Evolutionary conservation across 352 stramenopile genomes (phyloP), one percentile per base, ranked within the genome.

Genomic region (Phytophthora megakarya): DNA sequence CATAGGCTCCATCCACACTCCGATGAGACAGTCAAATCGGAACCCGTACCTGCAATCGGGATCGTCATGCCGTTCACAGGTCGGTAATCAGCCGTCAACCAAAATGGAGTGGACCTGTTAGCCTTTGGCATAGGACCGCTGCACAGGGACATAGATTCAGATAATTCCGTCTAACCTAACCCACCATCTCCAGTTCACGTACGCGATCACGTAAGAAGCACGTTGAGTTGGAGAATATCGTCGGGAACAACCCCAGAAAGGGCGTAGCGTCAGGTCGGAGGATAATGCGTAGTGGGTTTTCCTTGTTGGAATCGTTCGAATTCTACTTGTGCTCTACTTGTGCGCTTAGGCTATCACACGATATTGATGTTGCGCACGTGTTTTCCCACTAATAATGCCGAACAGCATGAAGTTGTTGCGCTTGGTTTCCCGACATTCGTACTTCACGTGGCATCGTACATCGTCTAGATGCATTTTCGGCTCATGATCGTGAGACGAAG

Each of bases 11-110:
- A 32, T 19, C 32, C 1, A 63, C n/a, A n/a, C n/a, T 54, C 42
- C 12, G 51, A 43, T 13, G 18, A 54, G n/a, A 10, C 44, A 26
- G 18, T 48, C 22, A 22, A 54, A 45, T 40, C 50, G 35, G n/a
- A 18, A 21, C 44, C 39, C 25, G 61, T 39, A 6, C 37, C 50
- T 30, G 32, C 50, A 11, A 52, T 39, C 3, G 44, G 50, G 1
- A 61, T 25, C 1, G 48, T 67, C 5, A 44, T 8, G 13, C 26
- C 33, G 18, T 63, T 60, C 13, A 68, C 50, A 0, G 50, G 50
- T 40, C 50, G 23, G 26, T 70, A 73, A 39, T 73, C 65, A 11
- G 61, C 61, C 11, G 59, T 70, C 32, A 73, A 11, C 6, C 59
- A 26, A 50, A 66, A 73, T 18, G 65, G 45, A 11, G 21, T 39